phyloP scores from a whole-genome alignment of 192 early-diverging fungal genomes.

The Coemansia sp. region DNA sequence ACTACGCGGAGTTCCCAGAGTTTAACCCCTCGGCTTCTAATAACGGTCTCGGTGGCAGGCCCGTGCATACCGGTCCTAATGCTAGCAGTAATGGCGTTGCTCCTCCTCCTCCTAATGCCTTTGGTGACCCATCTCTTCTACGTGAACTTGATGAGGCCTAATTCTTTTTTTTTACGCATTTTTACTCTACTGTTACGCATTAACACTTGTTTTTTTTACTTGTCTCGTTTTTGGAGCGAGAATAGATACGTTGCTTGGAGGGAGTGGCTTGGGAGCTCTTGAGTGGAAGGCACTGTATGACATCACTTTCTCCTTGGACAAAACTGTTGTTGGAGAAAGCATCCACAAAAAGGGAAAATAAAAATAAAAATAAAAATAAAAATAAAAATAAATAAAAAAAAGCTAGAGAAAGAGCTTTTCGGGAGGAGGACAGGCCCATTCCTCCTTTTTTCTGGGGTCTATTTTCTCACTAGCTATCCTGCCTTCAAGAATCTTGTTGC shows the following conservation, averaged over 20 bases:
- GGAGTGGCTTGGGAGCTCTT: neutral
- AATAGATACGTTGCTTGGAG: neutral
- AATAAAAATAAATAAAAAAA: no score
- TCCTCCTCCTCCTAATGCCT: neutral
- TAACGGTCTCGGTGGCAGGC: slow-evolving; percentile 6
- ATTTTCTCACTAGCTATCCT: no score
- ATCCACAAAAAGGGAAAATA: no score
- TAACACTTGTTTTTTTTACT: neutral
- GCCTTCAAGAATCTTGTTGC: no score
- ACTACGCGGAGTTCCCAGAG: slow-evolving; percentile 46
- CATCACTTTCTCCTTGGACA: no score
- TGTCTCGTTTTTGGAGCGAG: neutral
- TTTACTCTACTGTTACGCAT: neutral
- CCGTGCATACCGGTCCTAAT: neutral
- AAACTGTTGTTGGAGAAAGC: no score
- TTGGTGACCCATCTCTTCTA: slow-evolving; percentile 21
- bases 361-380: no score
- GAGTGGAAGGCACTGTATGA: neutral
- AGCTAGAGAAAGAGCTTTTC: no score
- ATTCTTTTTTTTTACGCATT: neutral
- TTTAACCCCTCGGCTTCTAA: slow-evolving; percentile 38
- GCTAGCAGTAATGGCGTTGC: neutral
- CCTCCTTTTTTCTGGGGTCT: no score
- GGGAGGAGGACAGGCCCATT: no score
- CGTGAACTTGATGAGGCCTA: slow-evolving; percentile 38